Base-by-base conservation (phyloP, 768 basidiomycete species). In the Lactifluus hygrophoroides region DNA sequence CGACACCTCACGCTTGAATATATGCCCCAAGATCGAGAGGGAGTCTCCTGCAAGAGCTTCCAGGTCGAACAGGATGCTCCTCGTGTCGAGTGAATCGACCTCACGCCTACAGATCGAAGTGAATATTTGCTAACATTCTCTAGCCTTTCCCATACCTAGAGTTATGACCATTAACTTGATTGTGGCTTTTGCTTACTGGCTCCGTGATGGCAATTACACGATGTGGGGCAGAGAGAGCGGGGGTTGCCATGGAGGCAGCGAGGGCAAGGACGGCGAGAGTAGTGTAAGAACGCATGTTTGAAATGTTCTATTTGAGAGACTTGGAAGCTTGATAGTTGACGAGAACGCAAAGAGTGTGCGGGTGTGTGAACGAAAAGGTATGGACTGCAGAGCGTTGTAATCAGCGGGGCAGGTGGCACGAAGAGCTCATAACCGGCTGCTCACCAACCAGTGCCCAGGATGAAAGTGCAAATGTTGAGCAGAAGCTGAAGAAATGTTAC, bases 371-470 rank as follows among this genome's bases (percentile, higher is more conserved):
- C n/a, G n/a, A n/a, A 34, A 52, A 34, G 1, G 51, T 40, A 30
- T 32, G 28, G 57, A 19, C 57, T 58, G 21, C n/a, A 30, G 28
- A 16, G 9, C 17, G 13, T 42, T 5, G 19, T 9, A 16, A 38
- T 53, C 13, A 51, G 32, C 8, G 3, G 32, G 3, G 32, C 17
- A n/a, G 30, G 19, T 37, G 32, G 25, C 8, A n/a, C 14, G 6
- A 52, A 11, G 35, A 7, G 19, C 25, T 3, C 21, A 21, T 19
- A 30, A 9, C 34, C 13, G 3, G 5, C 16, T 34, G 32, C 58
- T 45, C n/a, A 59, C 58, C 58, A 59, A 59, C 58, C 58, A 54
- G 58, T 59, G 47, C 47, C 58, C 34, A 3, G 6, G 40, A 32
- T 6, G 45, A 42, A n/a, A 19, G 28, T 4, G 10, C 19, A 32